Percentiles rank a stretch among this genome's conserved stretches.
Evolutionary conservation across 306 rosid genomes (phyloP).

Genomic region (Casuarina equisetifolia): DNA sequence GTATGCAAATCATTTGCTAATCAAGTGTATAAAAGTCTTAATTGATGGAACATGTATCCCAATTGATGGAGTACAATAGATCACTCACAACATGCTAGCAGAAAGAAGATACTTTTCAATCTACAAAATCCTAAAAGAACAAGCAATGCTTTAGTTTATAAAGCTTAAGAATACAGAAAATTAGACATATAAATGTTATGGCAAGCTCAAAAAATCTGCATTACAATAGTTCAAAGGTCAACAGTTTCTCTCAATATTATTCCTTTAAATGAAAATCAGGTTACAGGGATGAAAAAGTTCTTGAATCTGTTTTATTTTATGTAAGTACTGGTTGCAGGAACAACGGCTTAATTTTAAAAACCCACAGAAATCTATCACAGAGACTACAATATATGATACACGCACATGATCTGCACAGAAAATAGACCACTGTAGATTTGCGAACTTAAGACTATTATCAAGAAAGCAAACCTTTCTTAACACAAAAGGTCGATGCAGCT

Average conservation of each 20-base stretch:
- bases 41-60: not conserved
- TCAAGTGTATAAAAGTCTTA: not conserved
- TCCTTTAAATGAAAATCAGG: not conserved
- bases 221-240: not conserved
- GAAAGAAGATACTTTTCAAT: not conserved
- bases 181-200: not conserved
- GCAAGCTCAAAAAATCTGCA: not conserved
- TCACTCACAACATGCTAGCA: not conserved
- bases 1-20: not conserved
- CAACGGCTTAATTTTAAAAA: not conserved
- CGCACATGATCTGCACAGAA: slow-evolving; percentile 12
- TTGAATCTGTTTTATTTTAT: not conserved
- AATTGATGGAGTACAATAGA: not conserved
- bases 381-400: slow-evolving; percentile 3
- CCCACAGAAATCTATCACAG: not conserved
- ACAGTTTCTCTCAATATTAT: not conserved
- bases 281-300: not conserved
- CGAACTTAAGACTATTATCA: not conserved
- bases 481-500: slow-evolving; percentile 89
- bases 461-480: slow-evolving; percentile 65
- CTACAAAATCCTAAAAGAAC: not conserved
- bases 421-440: slow-evolving; percentile 6
- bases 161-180: not conserved
- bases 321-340: not conserved
- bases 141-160: not conserved